Evolutionary conservation across 2,329 filamentous ascomycete genomes (phyloP).

Genomic region (Arthroderma uncinatum): DNA sequence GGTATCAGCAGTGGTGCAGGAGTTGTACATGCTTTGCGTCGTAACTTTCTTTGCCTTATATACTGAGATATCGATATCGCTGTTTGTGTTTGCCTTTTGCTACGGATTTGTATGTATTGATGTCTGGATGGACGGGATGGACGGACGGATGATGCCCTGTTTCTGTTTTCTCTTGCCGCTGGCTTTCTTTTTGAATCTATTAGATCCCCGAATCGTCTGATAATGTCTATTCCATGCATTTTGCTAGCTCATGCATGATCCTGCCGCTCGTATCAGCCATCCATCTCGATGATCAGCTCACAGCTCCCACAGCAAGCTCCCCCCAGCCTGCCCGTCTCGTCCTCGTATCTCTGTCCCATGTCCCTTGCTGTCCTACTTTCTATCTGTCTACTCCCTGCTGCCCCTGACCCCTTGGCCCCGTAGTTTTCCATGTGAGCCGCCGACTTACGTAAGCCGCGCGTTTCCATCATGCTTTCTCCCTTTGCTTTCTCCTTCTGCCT

Average conservation of each 20-base stretch:
- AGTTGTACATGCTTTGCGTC: not conserved
- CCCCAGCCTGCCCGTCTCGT: not conserved
- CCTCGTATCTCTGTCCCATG: not conserved
- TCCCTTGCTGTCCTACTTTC: no score
- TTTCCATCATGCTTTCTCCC: not conserved
- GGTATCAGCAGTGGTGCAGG: not conserved
- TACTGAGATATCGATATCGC: not conserved
- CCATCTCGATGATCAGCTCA: no score
- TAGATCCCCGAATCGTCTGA: not conserved
- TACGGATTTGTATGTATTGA: not conserved
- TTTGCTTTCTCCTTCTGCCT: not conserved
- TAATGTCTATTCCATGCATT: not conserved
- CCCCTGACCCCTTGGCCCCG: not conserved
- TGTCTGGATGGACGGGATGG: not conserved
- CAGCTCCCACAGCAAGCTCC: no score
- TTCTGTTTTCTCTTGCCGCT: not conserved
- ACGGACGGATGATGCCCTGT: not conserved
- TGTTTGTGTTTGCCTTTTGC: not conserved
- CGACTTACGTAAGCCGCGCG: not conserved
- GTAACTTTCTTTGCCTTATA: not conserved
- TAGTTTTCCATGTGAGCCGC: not conserved
- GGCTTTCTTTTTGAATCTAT: not conserved
- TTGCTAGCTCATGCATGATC: no score
- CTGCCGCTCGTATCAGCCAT: not conserved
- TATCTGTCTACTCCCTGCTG: no score